Conservation (phyloP, 345 rosid genomes). For the Hirschfeldia incana region DNA sequence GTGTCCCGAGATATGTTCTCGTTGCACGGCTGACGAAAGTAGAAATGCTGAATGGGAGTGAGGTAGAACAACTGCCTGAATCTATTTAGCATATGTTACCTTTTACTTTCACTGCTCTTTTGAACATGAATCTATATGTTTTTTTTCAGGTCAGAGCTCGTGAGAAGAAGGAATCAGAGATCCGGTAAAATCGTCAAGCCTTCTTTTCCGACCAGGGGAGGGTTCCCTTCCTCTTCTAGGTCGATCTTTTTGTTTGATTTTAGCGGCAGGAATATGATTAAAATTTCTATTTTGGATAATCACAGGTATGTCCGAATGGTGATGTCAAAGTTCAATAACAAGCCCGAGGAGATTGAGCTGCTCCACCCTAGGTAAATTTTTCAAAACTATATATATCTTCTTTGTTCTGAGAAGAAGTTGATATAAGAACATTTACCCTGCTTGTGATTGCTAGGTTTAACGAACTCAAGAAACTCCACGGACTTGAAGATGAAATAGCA, state of each 20-base stretch:
- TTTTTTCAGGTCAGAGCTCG: conserved; percentile 65
- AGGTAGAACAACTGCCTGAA: conserved; percentile 53
- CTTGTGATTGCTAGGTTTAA: conserved; percentile 52
- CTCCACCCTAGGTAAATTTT: conserved; percentile 75
- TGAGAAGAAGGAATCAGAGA: conserved; percentile 96
- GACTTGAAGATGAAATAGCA: conserved; percentile 78
- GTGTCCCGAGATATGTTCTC: conserved; percentile 76
- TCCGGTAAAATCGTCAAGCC: conserved; percentile 52
- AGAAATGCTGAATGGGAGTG: conserved; percentile 88
- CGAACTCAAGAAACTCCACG: conserved; percentile 73
- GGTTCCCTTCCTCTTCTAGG: neutral
- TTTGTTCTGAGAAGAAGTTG: neutral
- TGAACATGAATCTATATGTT: conserved; percentile 16
- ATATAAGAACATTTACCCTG: neutral
- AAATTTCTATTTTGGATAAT: conserved; percentile 13
- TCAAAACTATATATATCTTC: neutral
- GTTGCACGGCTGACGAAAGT: conserved; percentile 79
- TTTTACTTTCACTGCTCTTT: conserved; percentile 15
- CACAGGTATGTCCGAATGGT: conserved; percentile 78
- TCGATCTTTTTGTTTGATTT: conserved; percentile 2
- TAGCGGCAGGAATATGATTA: neutral
- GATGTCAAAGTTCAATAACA: conserved; percentile 58
- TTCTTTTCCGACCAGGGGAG: neutral
- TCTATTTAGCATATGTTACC: conserved; percentile 6
- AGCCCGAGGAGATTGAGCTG: conserved; percentile 52